Conservation (phyloP, 805 yeast species). For the Nakazawaea populi region DNA sequence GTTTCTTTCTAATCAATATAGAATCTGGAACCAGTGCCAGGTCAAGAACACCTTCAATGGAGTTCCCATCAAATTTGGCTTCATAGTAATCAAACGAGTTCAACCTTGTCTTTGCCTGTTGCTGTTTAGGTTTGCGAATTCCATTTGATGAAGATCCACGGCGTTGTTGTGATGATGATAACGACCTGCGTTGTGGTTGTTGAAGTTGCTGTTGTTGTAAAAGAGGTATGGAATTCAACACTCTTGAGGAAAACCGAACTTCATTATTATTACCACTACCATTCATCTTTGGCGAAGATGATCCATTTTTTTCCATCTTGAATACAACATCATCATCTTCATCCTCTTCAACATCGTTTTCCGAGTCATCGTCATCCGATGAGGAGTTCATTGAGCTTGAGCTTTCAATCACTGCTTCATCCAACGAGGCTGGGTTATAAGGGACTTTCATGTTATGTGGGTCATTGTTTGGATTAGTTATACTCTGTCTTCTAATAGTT, state of each 20-base stretch:
- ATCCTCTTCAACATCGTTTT: slow-evolving; percentile 35
- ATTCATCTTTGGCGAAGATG: slow-evolving; percentile 1
- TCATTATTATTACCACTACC: neutral
- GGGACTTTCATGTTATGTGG: slow-evolving; percentile 44
- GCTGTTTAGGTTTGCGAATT: slow-evolving; percentile 27
- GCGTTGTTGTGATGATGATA: slow-evolving; percentile 3
- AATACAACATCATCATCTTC: slow-evolving; percentile 28
- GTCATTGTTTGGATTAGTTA: slow-evolving; percentile 38
- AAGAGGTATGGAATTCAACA: slow-evolving; percentile 4
- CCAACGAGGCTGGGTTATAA: slow-evolving; percentile 27
- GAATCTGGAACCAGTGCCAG: slow-evolving; percentile 22
- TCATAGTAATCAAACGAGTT: slow-evolving; percentile 33
- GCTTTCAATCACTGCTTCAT: slow-evolving; percentile 31
- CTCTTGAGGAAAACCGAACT: slow-evolving; percentile 9
- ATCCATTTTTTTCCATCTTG: slow-evolving; percentile 4
- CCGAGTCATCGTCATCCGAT: slow-evolving; percentile 27
- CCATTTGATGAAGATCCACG: slow-evolving; percentile 18
- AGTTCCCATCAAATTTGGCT: slow-evolving; percentile 21
- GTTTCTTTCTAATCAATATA: slow-evolving; percentile 20
- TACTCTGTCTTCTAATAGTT: slow-evolving; percentile 40
- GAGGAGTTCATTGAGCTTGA: slow-evolving; percentile 18
- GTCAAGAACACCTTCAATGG: slow-evolving; percentile 14
- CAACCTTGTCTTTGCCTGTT: slow-evolving; percentile 27
- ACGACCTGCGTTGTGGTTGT: neutral
- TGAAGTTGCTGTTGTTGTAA: slow-evolving; percentile 4